Base-by-base conservation (phyloP, 495 filamentous ascomycete genomes). In the Penicillium nucicola region DNA sequence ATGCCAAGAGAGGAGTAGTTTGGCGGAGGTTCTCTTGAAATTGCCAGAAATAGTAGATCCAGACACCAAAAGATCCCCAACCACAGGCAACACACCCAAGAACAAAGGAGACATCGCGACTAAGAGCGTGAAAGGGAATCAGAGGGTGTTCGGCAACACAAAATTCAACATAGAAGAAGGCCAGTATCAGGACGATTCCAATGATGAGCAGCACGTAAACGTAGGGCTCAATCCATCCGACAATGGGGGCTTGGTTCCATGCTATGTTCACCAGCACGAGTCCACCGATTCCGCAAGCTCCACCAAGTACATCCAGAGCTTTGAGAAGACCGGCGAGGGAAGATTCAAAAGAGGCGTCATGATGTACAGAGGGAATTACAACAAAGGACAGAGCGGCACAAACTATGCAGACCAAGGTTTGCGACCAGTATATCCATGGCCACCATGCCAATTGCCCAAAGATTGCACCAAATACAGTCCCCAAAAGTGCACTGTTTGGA, bases 341-440 rank as follows among this genome's bases (percentile, higher is more conserved):
- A 2, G 31, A 45, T 10, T 53, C 42, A 7, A 34, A 34, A 1
- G 28, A 28, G 18, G 33, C 19, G 12, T 53, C 37, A 48, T 28
- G 67, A 46, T 36, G 68, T 23, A 73, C 69, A 3, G 72, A 60
- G 5, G 83, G 84, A 36, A 88, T 70, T 13, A 75, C 65, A 10
- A 73, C 52, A 37, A 68, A 62, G 0, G 68, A 74, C 3, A 76
- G 22, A 15, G 69, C 54, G 4, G 75, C 67, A 32, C 74, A 60
- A 4, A 70, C 45, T 0, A 68, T 45, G 20, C 72, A 72, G 12
- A 76, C 61, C 48, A 82, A 74, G 4, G 70, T 72, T 45, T 81
- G 70, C 4, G 68, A 64, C 79, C 77, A 88, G 56, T 78, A 88
- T 0, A 77, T 69, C 86, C 86, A 89, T 1, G 78, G 81, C 86